These are phyloP conservation scores for Talaromyces ruber DNA, from an alignment of 495 filamentous ascomycete genomes.

Conservation along the genomic window DNA sequence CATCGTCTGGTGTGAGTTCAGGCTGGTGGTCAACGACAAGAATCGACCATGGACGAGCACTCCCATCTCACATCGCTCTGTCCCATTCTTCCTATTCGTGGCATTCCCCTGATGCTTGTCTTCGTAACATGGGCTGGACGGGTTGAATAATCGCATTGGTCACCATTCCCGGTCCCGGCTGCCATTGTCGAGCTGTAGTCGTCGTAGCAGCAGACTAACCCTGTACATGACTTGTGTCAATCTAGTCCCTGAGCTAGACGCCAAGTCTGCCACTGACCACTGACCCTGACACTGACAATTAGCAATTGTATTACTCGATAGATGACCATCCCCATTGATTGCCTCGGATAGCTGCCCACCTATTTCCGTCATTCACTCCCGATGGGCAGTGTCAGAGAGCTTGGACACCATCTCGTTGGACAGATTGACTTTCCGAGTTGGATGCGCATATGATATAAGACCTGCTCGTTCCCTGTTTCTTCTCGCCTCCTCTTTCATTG, in stretches of 20 bases:
- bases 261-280: not conserved
- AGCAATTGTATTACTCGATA: conserved; percentile 4
- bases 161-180: not conserved
- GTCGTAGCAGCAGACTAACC: not conserved
- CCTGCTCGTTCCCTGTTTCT: not conserved
- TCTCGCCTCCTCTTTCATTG: not conserved
- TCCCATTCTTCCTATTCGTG: not conserved
- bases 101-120: not conserved
- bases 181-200: not conserved
- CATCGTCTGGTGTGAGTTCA: not conserved
- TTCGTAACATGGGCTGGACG: not conserved
- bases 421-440: not conserved
- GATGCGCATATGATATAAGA: not conserved
- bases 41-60: not conserved
- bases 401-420: not conserved
- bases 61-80: not conserved
- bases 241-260: not conserved
- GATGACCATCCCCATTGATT: not conserved
- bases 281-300: not conserved
- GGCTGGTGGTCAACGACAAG: not conserved
- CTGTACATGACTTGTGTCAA: not conserved
- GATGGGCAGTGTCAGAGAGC: not conserved
- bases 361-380: not conserved
- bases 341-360: not conserved
- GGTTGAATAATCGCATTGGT: not conserved